Evolutionary conservation across 345 rosid species (phyloP), one percentile per base, ranked within the genome.

Genomic region (Cardiospermum halicacabum): DNA sequence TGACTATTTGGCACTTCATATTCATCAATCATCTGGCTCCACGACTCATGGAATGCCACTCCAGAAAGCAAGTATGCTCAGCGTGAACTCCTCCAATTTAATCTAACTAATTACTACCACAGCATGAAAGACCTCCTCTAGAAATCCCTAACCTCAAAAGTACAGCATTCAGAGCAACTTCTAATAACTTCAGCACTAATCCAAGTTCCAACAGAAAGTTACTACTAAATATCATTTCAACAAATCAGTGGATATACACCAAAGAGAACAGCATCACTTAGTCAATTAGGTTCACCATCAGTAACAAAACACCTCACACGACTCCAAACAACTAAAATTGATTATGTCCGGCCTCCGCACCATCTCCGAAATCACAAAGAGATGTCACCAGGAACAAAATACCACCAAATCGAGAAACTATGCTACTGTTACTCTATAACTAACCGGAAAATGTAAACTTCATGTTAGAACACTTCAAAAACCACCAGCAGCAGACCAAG

Each of bases 341-440:
- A 27, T 49, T 37, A 34, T 16, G 5, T 15, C 51, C 18, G 39
- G 36, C 42, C 51, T 4, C 2, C 10, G 18, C 16, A 50, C 24
- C 25, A 50, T 22, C 34, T 34, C 11, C 27, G 12, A 3, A 50
- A 63, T 15, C 59, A 53, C 11, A 51, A 16, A 53, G 8, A 53
- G 36, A 4, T 37, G 53, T 34, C 15, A 15, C 51, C 19, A 8
- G 7, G 36, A 1, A 5, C 25, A 24, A 26, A 43, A 49, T 47
- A 24, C 56, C 15, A 25, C n/a, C 45, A 7, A 65, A 39, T 37
- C 39, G 25, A 40, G 21, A 47, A 31, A 58, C 51, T 58, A 16
- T 59, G 25, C 62, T 64, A 34, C 34, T 32, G 43, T 63, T 27
- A 26, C 69, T 57, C 34, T 10, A 49, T 37, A 58, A 32, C 43